Base-by-base conservation (phyloP, 441 rosid genomes). In the Hura crepitans region DNA sequence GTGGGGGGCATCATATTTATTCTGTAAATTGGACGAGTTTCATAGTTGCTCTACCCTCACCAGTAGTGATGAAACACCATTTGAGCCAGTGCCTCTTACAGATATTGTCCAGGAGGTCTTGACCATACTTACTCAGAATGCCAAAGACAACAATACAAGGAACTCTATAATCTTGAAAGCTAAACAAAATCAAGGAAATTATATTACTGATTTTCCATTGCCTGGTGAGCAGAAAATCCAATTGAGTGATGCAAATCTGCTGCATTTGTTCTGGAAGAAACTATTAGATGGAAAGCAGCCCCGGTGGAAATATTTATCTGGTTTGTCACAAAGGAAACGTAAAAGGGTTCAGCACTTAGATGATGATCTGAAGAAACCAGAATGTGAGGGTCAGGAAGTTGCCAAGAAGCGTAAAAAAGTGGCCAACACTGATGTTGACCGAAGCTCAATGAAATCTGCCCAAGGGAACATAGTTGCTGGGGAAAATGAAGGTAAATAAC, bases 1-100 rank as follows among this genome's bases (percentile, higher is more conserved):
- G 90, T 89, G 93, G 97, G 96, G 96, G 51, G 91, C 95, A 42
- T 75, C 88, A 27, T 74, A 83, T 82, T 72, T 96, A 50, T 89
- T 96, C 70, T 73, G 71, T 47, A 85, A 80, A 78, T 81, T 92
- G 85, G 81, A 83, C 10, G 86, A 88, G 68, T 86, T 90, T 78
- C 97, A 89, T 53, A 54, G 77, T 68, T 61, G 69, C 42, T 18
- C 35, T 72, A 62, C 45, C 33, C 64, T 54, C 58, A 71, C 74
- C 65, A 66, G 78, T 33, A 53, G 73, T 78, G 66, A 76, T 54
- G 62, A 77, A 73, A 64, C 50, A 27, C 55, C 75, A 30, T 50
- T 72, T 43, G 87, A 84, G 66, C 75, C 79, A 72, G 77, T 78
- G 46, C 73, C 78, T 74, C 25, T 72, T 51, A 63, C 81, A 30